Percentiles rank a stretch among this genome's conserved stretches.
phyloP scores from a whole-genome alignment of 768 basidiomycete genomes.

The Termitomyces eurrhizus region DNA sequence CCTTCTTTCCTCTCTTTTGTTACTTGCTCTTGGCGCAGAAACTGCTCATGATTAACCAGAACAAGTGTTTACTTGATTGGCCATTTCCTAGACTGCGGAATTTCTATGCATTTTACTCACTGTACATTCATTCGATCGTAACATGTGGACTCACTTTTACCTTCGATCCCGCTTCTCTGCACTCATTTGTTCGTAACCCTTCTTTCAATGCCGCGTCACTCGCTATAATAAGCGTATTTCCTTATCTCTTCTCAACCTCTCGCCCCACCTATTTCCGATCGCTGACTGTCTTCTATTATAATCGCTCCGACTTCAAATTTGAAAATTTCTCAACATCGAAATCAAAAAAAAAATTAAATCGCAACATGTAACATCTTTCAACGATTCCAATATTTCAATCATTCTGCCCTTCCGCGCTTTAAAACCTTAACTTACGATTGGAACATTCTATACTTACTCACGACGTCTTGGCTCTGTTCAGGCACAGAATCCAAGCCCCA shows the following conservation, averaged over 20 bases:
- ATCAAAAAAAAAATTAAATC: background rate
- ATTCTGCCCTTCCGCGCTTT: background rate
- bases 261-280: conserved; percentile 2
- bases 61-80: background rate
- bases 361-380: background rate
- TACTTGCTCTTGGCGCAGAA: background rate
- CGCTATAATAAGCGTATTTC: background rate
- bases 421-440: background rate
- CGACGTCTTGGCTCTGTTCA: background rate
- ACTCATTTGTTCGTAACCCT: background rate
- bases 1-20: background rate
- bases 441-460: background rate
- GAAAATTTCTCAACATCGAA: background rate
- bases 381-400: background rate
- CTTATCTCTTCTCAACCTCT: conserved; percentile 7
- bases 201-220: background rate
- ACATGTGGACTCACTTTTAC: background rate
- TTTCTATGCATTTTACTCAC: background rate
- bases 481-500: conserved; percentile 7
- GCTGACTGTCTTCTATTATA: conserved; percentile 10
- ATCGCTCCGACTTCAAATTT: conserved; percentile 1
- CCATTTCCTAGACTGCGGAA: background rate
- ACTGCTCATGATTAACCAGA: background rate
- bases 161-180: background rate
- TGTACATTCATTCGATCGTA: background rate